Evolutionary conservation across 2,329 filamentous ascomycete species (phyloP), one percentile per base, ranked within the genome.

Genomic region (Colletotrichum scovillei): DNA sequence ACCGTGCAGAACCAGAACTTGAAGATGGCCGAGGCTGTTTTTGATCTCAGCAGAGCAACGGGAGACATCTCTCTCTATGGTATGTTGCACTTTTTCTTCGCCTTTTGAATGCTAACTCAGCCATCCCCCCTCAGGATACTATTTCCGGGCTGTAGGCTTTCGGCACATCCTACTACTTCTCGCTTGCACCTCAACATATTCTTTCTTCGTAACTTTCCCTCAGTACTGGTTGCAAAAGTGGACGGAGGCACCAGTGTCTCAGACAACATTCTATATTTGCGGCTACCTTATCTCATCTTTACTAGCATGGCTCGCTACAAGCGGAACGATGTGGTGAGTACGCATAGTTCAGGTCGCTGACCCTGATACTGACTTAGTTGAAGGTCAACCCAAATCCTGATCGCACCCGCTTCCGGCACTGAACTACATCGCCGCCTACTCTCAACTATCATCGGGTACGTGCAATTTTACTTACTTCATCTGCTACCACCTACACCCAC

Each of bases 171-270:
- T 67, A 2, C 4, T 67, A n/a, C 74, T 63, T 56, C 66, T 57
- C 49, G 57, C 52, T 9, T 76, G 73, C 46, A 67, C 58, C 6
- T 35, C 53, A 5, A 63, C 19, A 3, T 71, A 63, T n/a, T 67
- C 66, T 0, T 32, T 63, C 16, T 74, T 64, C 7, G 16, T 73
- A 2, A 74, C 71, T 1, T 65, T 73, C 4, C 65, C 66, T 3
- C 74, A 71, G 8, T 67, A 74, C 32, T 75, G 56, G 73, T 22
- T 75, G 3, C 63, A 70, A 9, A 49, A 59, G 6, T 75, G 74
- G 74, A 69, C 69, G 1, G 73, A 69, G 24, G 57, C 71, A 2
- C 72, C 72, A 6, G 19, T 11, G 4, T 60, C 57, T 0, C 32
- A 73, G 12, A 73, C 62, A 0, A 60, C 19, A 35, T 73, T 70